Base-by-base conservation (phyloP, 768 basidiomycete genomes). In the Coprinellus aureogranulatus region DNA sequence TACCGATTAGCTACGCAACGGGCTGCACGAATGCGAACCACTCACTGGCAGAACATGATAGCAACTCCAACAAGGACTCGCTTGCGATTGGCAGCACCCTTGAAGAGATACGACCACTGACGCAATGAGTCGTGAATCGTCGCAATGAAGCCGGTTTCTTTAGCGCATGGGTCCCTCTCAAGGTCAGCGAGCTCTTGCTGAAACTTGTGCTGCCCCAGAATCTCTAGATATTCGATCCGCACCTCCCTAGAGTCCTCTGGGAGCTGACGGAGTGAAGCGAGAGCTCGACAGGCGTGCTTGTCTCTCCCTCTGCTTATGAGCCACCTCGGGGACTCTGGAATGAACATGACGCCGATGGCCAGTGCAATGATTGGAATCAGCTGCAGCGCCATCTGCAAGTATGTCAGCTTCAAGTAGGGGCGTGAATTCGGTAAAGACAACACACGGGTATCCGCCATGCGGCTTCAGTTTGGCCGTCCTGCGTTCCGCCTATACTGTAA, bases 371-470 rank as follows among this genome's bases (percentile, higher is more conserved):
- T 90, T 14, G 90, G 90, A 1, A 86, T 81, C 49, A 91, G 77
- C 63, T 93, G 90, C 16, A 92, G 77, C 20, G 78, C 87, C 5
- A 92, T 74, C 2, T n/a, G n/a, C n/a, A n/a, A n/a, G n/a, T n/a
- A n/a, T n/a, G n/a, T n/a, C n/a, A n/a, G n/a, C n/a, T n/a, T n/a
- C n/a, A n/a, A n/a, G n/a, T n/a, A n/a, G n/a, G n/a, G n/a, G n/a
- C n/a, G n/a, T n/a, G n/a, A n/a, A n/a, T n/a, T n/a, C n/a, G n/a
- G n/a, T n/a, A n/a, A n/a, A n/a, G n/a, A n/a, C n/a, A n/a, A n/a
- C n/a, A n/a, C n/a, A n/a, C n/a, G n/a, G 90, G 88, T 54, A 92
- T 72, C 51, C 88, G 78, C 89, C 90, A 92, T 4, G 90, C 86
- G 25, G 87, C 85, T 64, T 86, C 81, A 53, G 72, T 77, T 64